Evolutionary conservation across 2,329 filamentous ascomycete species (phyloP).

Genomic region (Cryphonectria radicalis): DNA sequence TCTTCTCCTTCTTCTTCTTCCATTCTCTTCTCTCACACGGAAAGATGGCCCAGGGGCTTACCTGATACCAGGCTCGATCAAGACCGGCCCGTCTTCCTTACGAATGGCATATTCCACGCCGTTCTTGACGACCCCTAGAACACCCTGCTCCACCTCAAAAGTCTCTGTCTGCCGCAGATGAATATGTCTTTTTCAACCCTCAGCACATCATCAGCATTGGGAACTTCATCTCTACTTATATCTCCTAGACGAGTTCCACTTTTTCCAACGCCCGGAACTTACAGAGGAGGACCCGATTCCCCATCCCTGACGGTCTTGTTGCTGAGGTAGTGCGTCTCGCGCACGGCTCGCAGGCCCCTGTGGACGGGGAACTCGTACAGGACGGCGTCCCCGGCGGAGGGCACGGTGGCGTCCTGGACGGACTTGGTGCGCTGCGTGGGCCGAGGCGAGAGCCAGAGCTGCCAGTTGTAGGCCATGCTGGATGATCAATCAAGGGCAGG

Average conservation of each 20-base stretch:
- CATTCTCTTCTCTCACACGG: too few species aligned
- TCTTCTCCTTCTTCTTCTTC: too few species aligned
- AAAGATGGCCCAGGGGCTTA: not conserved
- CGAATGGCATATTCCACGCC: constrained; percentile 13
- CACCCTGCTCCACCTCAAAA: constrained; percentile 26
- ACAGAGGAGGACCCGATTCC: constrained; percentile 23
- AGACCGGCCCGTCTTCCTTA: constrained; percentile 15
- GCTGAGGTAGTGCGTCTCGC: constrained; percentile 21
- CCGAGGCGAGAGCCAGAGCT: constrained; percentile 25
- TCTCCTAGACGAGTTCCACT: too few species aligned
- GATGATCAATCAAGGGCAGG: not conserved
- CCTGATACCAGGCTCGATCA: constrained; percentile 14
- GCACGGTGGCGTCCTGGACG: constrained; percentile 9
- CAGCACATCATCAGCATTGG: not conserved
- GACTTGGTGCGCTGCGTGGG: constrained; percentile 20
- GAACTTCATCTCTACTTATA: not conserved
- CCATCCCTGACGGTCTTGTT: constrained; percentile 15
- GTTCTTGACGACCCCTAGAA: constrained; percentile 19
- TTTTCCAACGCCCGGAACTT: not conserved
- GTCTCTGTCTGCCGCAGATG: constrained; percentile 22
- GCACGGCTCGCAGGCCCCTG: constrained; percentile 1
- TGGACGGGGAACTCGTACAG: constrained; percentile 15
- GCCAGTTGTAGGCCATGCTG: constrained; percentile 12
- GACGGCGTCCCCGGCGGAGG: not conserved
- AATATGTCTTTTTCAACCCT: constrained; percentile 15